phyloP scores from a whole-genome alignment of 163 green algal genomes.

The Scenedesmus sp. region DNA sequence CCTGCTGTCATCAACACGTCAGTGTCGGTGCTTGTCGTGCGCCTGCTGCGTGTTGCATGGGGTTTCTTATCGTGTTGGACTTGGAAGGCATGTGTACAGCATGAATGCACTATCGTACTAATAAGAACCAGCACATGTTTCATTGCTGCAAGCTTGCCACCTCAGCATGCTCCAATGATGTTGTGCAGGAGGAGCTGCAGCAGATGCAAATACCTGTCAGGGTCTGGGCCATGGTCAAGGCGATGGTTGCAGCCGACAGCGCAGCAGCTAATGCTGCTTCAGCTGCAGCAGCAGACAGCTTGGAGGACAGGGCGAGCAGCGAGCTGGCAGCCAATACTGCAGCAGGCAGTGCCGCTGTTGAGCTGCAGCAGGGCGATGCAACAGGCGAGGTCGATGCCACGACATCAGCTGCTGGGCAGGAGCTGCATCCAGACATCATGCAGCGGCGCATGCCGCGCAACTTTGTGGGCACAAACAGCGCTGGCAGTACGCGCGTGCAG shows the following conservation, averaged over 20 bases:
- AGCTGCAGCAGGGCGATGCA: background rate
- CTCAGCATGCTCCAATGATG: background rate
- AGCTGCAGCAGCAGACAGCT: background rate
- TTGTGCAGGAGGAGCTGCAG: conserved; percentile 17
- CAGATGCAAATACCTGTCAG: conserved; percentile 12
- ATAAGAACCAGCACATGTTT: background rate
- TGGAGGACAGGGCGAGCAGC: background rate
- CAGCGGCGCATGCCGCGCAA: conserved; percentile 38
- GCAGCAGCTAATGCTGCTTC: background rate
- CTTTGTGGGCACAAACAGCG: background rate
- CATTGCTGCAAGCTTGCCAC: background rate
- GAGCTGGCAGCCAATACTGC: background rate
- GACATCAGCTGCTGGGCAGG: background rate
- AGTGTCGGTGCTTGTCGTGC: background rate
- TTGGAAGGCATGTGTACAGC: background rate
- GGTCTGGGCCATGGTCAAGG: conserved; percentile 1
- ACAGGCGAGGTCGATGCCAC: background rate
- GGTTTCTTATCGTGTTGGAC: background rate
- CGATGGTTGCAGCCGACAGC: background rate
- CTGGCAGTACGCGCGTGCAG: background rate
- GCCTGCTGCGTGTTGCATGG: too few relatives aligned
- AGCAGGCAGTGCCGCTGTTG: background rate
- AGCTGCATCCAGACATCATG: conserved; percentile 40
- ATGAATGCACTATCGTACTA: background rate
- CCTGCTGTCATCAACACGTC: background rate